Percentiles rank a stretch among this genome's conserved stretches.
Conservation (phyloP, 2,329 filamentous ascomycete genomes). For the Sclerotinia minor region DNA sequence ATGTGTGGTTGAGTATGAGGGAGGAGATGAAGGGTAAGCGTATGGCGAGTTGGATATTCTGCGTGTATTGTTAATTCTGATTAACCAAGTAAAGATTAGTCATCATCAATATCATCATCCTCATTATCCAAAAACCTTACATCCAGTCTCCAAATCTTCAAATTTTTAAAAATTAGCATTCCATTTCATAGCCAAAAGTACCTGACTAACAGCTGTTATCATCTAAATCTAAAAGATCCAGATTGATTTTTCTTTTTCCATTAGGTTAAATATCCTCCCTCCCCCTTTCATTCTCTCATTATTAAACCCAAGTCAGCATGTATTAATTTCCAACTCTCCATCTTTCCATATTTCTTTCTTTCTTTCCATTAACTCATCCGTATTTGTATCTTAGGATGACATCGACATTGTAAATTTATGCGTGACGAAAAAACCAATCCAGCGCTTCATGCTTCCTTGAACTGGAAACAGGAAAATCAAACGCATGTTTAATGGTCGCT, state of each 20-base stretch:
- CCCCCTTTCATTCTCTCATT: background rate
- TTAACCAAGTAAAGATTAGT: too few relatives aligned
- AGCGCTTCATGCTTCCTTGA: background rate
- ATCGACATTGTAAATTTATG: conserved; percentile 4
- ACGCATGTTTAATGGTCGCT: conserved; percentile 21
- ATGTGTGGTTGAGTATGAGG: too few relatives aligned
- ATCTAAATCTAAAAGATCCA: conserved; percentile 1
- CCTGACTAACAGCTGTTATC: background rate
- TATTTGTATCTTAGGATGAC: background rate
- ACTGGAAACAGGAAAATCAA: background rate
- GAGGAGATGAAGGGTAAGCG: too few relatives aligned
- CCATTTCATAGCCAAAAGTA: conserved; percentile 20
- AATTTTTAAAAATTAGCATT: conserved; percentile 9
- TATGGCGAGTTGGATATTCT: too few relatives aligned
- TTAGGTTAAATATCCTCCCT: too few relatives aligned
- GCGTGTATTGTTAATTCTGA: too few relatives aligned
- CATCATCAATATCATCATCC: too few relatives aligned
- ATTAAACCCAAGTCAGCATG: background rate
- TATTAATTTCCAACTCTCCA: background rate
- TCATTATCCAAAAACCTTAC: too few relatives aligned
- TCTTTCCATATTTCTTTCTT: background rate
- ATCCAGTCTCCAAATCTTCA: too few relatives aligned
- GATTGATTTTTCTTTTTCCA: background rate
- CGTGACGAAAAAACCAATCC: conserved; percentile 5
- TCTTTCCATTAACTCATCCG: background rate